A percentile compares a stretch with the other conserved stretches of the same genome.
Evolutionary conservation across 257 asterid species (phyloP).

Genomic region (Jaltomata sinuosa): DNA sequence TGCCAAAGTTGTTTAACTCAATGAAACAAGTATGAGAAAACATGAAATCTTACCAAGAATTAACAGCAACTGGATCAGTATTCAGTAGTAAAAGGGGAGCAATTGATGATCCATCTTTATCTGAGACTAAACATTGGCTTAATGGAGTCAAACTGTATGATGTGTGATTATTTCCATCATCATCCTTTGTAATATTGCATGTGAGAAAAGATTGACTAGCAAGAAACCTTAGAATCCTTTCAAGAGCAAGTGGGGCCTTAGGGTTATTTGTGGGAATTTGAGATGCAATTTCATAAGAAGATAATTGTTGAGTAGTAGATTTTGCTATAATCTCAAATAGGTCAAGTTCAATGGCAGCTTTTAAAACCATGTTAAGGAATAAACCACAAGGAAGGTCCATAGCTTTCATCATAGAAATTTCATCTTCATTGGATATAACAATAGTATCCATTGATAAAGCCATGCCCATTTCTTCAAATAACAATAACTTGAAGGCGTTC

Average conservation of each 20-base stretch:
- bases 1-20: neutral
- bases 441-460: neutral
- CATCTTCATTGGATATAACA: neutral
- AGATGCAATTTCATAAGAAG: neutral
- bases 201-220: conserved; percentile 5
- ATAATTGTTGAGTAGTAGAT: neutral
- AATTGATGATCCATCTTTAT: neutral
- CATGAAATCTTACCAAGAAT: neutral
- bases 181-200: neutral
- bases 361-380: neutral
- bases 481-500: neutral
- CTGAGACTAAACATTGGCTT: neutral
- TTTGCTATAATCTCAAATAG: conserved; percentile 13
- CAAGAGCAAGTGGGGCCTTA: neutral
- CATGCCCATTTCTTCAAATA: neutral
- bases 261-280: conserved; percentile 1
- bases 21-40: neutral
- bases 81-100: neutral
- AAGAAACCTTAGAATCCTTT: conserved; percentile 5
- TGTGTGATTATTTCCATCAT: neutral
- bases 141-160: neutral
- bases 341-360: conserved; percentile 6
- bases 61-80: neutral
- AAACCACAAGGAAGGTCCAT: neutral
- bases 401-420: neutral